A percentile compares a stretch with the other conserved stretches of the same genome.
phyloP scores from a whole-genome alignment of 1,284 basidiomycete genomes.

The Ceratorhiza oryzae-sativae region DNA sequence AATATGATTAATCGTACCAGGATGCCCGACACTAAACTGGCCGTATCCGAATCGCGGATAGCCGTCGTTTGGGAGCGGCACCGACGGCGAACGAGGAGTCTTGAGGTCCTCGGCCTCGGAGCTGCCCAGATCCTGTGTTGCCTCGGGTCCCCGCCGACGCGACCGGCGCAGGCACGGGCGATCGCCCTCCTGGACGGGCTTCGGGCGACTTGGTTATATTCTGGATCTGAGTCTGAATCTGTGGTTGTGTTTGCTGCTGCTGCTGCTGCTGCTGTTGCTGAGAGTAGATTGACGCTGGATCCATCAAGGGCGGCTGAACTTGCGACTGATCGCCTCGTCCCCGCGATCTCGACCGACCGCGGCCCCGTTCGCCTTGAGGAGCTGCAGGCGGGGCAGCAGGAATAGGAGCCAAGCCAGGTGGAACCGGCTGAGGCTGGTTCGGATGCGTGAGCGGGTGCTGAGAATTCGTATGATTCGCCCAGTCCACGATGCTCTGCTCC shows the following conservation, averaged over 20 bases:
- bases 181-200: constrained; percentile 6
- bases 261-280: constrained; percentile 2
- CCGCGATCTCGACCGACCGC: constrained; percentile 13
- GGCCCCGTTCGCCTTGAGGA: neutral
- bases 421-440: constrained; percentile 15
- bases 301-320: constrained; percentile 27
- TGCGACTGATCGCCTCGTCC: neutral
- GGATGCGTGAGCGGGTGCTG: constrained; percentile 30
- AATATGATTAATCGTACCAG: constrained; percentile 25
- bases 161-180: constrained; percentile 4
- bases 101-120: constrained; percentile 29
- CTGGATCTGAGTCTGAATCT: neutral
- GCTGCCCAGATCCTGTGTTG: constrained; percentile 9
- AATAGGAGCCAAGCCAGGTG: constrained; percentile 9
- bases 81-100: constrained; percentile 24
- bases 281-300: constrained; percentile 16
- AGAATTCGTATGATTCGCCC: constrained; percentile 28
- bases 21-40: constrained; percentile 1
- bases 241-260: neutral
- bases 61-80: constrained; percentile 18
- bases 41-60: constrained; percentile 14
- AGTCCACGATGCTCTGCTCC: constrained; percentile 20
- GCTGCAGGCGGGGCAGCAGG: neutral
- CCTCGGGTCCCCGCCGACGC: neutral
- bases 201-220: neutral